Base-by-base conservation (phyloP, 108 stramenopile genomes). In the Discostella stelligeroides region DNA sequence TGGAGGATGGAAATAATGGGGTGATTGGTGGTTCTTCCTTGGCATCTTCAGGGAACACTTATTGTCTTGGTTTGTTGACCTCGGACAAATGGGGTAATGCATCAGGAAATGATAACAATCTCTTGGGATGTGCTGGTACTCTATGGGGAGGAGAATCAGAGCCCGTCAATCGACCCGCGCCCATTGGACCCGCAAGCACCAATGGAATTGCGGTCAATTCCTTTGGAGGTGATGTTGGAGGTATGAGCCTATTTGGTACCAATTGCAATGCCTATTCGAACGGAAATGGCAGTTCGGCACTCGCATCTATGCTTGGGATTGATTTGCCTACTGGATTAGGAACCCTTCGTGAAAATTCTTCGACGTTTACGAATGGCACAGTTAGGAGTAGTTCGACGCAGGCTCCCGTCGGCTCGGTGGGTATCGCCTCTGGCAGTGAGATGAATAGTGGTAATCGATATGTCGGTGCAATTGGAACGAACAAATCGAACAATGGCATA, bases 221-320 rank as follows among this genome's bases (percentile, higher is more conserved):
- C 25, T 49, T 20, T 11, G 63, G 68, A 45, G 58, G 68, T 51
- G 68, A 70, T 58, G 68, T 77, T 60, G 69, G 76, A 9, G 76
- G 76, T 15, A 65, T 67, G 24, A 77, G 76, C 58, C 43, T 74
- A 13, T 74, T 74, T 54, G 66, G 66, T 45, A 73, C 63, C 25
- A 73, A 76, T 71, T 47, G 25, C 18, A 58, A 72, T 48, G 70
- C 42, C 23, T 76, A 64, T 41, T 60, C 56, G 17, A 56, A 63
- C 45, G 82, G 83, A 23, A 59, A 67, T 59, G 85, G 86, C 13
- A 89, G 85, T 60, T 90, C 91, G 5, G 87, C 94, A 15, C 69
- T 95, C 40, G 94, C 94, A 28, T 90, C 89, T 7, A 92, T 95
- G 76, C 78, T 95, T 14, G 89, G 91, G 8, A 92, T 95, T 68